Conservation (phyloP, 2,329 filamentous ascomycete genomes). For the Pseudocercospora macadamiae region DNA sequence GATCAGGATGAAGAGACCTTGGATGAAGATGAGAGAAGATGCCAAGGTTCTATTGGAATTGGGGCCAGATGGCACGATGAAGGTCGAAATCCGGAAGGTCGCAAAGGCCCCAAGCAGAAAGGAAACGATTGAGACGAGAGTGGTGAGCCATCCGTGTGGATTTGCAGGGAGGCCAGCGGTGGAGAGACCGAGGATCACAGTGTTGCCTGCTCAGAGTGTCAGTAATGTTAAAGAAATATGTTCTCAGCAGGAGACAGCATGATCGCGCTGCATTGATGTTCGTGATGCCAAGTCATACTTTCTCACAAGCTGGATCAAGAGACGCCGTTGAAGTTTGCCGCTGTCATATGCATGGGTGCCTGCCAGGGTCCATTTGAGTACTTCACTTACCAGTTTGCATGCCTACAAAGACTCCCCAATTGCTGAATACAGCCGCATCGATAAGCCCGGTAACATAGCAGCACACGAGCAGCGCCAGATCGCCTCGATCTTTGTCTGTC, state of each 20-base stretch:
- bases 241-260: no score
- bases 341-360: not conserved
- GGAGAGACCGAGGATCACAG: conserved; percentile 64
- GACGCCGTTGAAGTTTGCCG: not conserved
- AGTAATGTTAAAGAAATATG: not conserved
- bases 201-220: conserved; percentile 54
- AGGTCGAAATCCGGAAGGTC: conserved; percentile 44
- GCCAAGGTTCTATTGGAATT: conserved; percentile 38
- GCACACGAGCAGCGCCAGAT: conserved; percentile 43
- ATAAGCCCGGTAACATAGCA: conserved; percentile 53
- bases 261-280: no score
- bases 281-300: no score
- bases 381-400: conserved; percentile 56
- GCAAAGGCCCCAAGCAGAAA: conserved; percentile 59
- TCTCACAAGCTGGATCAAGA: not conserved
- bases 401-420: conserved; percentile 51
- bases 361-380: no score
- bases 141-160: conserved; percentile 58
- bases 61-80: conserved; percentile 42
- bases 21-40: conserved; percentile 56
- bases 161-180: conserved; percentile 56
- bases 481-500: conserved; percentile 36
- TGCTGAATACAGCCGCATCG: conserved; percentile 53
- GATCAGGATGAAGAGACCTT: conserved; percentile 55
- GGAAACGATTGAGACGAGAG: conserved; percentile 56